These are phyloP conservation scores for Dicorynia guianensis DNA, from an alignment of 306 rosid species.

Conservation along the genomic window DNA sequence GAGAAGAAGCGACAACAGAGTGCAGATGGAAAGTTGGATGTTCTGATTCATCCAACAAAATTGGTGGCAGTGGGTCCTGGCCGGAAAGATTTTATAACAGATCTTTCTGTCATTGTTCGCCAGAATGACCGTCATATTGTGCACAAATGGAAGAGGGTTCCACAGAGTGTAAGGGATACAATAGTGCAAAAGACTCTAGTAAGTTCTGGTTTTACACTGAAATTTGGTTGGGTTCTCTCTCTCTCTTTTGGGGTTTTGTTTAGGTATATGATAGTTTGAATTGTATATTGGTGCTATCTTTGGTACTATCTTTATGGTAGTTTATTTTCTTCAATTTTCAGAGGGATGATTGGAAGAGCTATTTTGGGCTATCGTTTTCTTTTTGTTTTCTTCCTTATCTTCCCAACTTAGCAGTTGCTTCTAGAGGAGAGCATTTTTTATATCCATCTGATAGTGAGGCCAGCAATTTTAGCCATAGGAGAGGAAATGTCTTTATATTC, in stretches of 20 bases:
- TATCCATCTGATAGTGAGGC: no score
- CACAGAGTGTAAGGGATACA: constrained; percentile 41
- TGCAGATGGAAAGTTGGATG: constrained; percentile 56
- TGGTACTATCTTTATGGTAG: constrained; percentile 13
- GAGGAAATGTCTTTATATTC: no score
- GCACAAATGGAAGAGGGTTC: constrained; percentile 44
- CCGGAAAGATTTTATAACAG: constrained; percentile 52
- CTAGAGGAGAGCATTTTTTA: no score
- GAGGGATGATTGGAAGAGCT: not conserved
- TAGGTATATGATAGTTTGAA: no score
- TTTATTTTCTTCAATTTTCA: no score
- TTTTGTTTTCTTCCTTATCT: not conserved
- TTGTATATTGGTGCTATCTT: no score
- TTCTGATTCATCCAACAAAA: constrained; percentile 49
- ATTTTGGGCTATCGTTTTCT: not conserved
- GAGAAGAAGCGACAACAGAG: constrained; percentile 51
- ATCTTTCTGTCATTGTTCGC: constrained; percentile 55
- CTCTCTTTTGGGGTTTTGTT: no score
- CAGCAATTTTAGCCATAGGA: no score
- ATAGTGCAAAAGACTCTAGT: constrained; percentile 49
- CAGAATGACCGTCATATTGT: constrained; percentile 47
- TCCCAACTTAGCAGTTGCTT: no score
- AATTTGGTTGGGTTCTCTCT: no score
- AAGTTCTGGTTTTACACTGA: no score
- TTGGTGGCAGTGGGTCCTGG: constrained; percentile 57